phyloP scores from a whole-genome alignment of 2,329 filamentous ascomycete genomes.

The Bipolaris oryzae region DNA sequence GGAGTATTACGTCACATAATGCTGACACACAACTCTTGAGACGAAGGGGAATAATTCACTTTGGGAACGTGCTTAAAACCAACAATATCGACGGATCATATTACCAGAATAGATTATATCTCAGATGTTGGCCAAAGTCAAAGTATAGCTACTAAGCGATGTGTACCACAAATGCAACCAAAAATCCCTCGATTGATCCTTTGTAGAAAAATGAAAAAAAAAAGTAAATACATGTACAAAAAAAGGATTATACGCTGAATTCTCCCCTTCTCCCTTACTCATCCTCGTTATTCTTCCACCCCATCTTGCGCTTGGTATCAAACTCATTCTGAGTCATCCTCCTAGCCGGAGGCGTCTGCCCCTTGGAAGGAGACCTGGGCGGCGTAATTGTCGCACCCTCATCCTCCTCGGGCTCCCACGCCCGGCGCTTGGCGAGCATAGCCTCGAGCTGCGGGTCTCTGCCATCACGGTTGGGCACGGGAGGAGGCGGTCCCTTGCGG shows the following conservation, averaged over 20 bases:
- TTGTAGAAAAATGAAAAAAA: not conserved
- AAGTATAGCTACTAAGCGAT: not conserved
- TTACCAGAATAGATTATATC: not conserved
- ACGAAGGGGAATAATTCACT: not conserved
- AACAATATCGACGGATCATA: not conserved
- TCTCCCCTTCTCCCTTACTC: not conserved
- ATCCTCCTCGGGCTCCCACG: slow-evolving; percentile 15
- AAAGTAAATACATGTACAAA: not conserved
- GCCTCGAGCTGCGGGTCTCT: slow-evolving; percentile 16
- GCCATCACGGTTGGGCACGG: slow-evolving; percentile 6
- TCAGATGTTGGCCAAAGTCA: no score
- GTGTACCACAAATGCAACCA: not conserved
- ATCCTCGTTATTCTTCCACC: slow-evolving; percentile 18
- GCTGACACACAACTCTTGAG: not conserved
- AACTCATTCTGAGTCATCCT: slow-evolving; percentile 10
- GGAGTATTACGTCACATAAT: slow-evolving; percentile 30
- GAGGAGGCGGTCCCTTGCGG: slow-evolving; percentile 4
- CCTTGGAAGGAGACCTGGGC: slow-evolving; percentile 13
- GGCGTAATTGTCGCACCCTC: slow-evolving; percentile 11
- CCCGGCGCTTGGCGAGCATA: slow-evolving; percentile 19
- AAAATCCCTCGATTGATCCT: not conserved
- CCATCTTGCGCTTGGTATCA: slow-evolving; percentile 16
- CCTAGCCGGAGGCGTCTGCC: not conserved
- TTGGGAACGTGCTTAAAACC: not conserved
- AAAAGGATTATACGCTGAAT: not conserved